These are phyloP conservation scores for Fusarium continuum DNA, from an alignment of 2,329 filamentous ascomycete species.

Conservation along the genomic window DNA sequence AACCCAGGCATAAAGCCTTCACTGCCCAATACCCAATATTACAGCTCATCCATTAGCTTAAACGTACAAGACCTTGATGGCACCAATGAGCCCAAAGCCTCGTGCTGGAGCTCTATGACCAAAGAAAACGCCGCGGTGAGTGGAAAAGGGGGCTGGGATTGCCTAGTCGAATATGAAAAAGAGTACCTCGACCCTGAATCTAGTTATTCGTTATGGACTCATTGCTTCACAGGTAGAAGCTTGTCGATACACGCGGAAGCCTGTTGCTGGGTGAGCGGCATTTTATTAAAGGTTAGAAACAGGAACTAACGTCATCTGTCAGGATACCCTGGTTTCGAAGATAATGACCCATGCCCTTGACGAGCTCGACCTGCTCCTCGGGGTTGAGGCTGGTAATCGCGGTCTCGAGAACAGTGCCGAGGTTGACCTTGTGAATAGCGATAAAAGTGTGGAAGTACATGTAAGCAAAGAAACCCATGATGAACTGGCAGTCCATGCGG, in stretches of 20 bases:
- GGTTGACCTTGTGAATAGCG: conserved; percentile 82
- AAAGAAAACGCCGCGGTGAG: conserved; percentile 32
- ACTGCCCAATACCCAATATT: conserved; percentile 20
- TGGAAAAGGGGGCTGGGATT: conserved; percentile 12
- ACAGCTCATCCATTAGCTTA: conserved; percentile 17
- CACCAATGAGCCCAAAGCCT: conserved; percentile 5
- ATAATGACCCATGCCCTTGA: conserved; percentile 71
- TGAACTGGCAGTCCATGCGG: conserved; percentile 99
- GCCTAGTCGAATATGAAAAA: conserved; percentile 29
- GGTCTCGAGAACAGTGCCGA: conserved; percentile 88
- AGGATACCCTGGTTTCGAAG: conserved; percentile 69
- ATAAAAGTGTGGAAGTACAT: conserved; percentile 99
- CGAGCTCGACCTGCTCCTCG: conserved; percentile 88
- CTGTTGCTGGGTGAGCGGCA: conserved; percentile 28
- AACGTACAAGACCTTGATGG: conserved; percentile 13
- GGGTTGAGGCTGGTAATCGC: conserved; percentile 88
- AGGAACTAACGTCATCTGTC: conserved; percentile 44
- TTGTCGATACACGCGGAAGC: conserved; percentile 43
- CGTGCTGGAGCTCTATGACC: conserved; percentile 11
- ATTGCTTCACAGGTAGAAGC: conserved; percentile 36
- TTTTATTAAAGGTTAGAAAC: neutral
- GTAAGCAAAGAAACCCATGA: conserved; percentile 98
- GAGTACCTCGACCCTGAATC: conserved; percentile 9
- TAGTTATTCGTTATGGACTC: conserved; percentile 11
- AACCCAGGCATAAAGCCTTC: conserved; percentile 3